Evolutionary conservation across 441 rosid genomes (phyloP).

Genomic region (Populus hybrid): DNA sequence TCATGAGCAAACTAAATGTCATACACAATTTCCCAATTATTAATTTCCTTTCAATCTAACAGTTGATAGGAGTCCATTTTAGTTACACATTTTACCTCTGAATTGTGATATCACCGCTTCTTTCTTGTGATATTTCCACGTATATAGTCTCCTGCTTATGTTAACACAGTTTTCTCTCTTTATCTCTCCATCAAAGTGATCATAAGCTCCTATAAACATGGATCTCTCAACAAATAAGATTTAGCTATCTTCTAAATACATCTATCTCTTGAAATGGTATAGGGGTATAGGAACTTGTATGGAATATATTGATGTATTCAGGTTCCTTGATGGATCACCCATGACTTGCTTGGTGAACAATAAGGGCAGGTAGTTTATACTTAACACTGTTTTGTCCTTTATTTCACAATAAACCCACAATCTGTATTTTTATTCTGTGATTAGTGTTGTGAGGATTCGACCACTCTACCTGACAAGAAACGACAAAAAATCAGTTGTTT

Average conservation of each 20-base stretch:
- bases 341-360: neutral
- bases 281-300: neutral
- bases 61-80: neutral
- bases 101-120: neutral
- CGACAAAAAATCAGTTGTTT: constrained; percentile 28
- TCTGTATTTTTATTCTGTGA: constrained; percentile 37
- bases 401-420: neutral
- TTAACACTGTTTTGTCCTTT: neutral
- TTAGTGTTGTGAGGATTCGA: constrained; percentile 40
- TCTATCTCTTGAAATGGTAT: neutral
- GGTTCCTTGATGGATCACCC: neutral
- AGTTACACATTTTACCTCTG: neutral
- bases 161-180: neutral
- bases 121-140: neutral
- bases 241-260: neutral
- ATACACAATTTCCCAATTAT: neutral
- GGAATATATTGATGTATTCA: neutral
- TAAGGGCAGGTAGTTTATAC: neutral
- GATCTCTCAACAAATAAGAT: neutral
- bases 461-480: constrained; percentile 42
- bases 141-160: neutral
- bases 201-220: neutral
- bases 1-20: neutral
- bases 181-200: neutral
- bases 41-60: neutral